These are phyloP conservation scores for Pichia sp. DNA, from an alignment of 1,139 yeast genomes.

Conservation along the genomic window DNA sequence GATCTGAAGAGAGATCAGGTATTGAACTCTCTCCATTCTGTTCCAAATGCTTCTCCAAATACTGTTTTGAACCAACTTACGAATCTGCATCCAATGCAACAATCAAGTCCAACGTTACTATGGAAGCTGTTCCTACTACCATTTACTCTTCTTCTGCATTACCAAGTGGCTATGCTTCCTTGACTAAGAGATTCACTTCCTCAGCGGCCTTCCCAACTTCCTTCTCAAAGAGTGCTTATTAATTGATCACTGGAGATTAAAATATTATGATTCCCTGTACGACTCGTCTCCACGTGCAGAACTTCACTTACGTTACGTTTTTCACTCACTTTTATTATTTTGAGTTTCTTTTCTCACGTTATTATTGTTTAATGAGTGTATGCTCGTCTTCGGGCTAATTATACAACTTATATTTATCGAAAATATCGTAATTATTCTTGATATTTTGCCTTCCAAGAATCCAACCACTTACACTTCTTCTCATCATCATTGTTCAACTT, in stretches of 20 bases:
- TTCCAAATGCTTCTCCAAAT: conserved; percentile 30
- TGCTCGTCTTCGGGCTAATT: too few species aligned
- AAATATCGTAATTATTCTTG: background rate
- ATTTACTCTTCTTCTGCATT: conserved; percentile 14
- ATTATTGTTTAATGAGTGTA: too few species aligned
- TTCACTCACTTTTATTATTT: too few species aligned
- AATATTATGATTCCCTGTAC: too few species aligned
- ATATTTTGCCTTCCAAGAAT: conserved; percentile 41
- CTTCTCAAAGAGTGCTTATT: conserved; percentile 5
- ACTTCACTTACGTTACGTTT: too few species aligned
- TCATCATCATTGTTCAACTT: conserved; percentile 34
- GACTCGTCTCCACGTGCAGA: too few species aligned
- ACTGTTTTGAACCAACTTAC: conserved; percentile 27
- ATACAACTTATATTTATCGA: too few species aligned
- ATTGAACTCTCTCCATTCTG: conserved; percentile 29
- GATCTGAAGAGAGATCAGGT: conserved; percentile 41
- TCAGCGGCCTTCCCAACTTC: conserved; percentile 10
- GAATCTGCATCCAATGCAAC: conserved; percentile 1
- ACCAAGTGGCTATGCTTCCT: conserved; percentile 13
- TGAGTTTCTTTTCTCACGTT: too few species aligned
- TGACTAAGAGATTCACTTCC: conserved; percentile 7
- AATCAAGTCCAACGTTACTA: conserved; percentile 2
- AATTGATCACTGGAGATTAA: background rate
- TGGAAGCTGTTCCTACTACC: conserved; percentile 14
- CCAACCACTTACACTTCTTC: conserved; percentile 43